These are phyloP conservation scores for Lodderomyces theae DNA, from an alignment of 1,139 yeast species.

Conservation along the genomic window DNA sequence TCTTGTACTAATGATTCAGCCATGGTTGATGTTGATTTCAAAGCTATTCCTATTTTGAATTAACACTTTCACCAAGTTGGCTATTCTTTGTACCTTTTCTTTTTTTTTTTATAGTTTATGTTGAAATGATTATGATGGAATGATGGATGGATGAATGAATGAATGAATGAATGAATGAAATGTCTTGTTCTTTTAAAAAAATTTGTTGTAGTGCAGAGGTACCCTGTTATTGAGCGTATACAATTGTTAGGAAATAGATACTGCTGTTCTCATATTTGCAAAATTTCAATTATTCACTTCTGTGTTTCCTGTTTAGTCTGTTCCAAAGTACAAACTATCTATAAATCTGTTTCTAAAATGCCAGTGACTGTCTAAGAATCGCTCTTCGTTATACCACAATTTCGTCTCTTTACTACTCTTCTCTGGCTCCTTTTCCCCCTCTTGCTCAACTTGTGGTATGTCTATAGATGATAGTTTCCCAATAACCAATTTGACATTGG, in stretches of 20 bases:
- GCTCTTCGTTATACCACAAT: slow-evolving; percentile 32
- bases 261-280: too few relatives aligned
- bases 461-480: slow-evolving; percentile 58
- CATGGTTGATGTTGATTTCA: slow-evolving; percentile 57
- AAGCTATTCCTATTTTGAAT: slow-evolving; percentile 36
- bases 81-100: too few relatives aligned
- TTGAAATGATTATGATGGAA: too few relatives aligned
- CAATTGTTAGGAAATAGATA: too few relatives aligned
- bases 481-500: slow-evolving; percentile 61
- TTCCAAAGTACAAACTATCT: slow-evolving; percentile 79
- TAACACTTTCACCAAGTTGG: too few relatives aligned
- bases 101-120: background rate
- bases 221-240: too few relatives aligned
- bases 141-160: too few relatives aligned
- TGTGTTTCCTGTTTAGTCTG: slow-evolving; percentile 28
- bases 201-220: too few relatives aligned
- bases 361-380: slow-evolving; percentile 48
- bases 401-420: slow-evolving; percentile 36
- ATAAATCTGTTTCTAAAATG: slow-evolving; percentile 70
- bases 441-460: slow-evolving; percentile 9
- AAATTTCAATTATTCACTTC: too few relatives aligned
- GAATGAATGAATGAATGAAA: too few relatives aligned
- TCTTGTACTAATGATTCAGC: slow-evolving; percentile 61
- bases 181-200: too few relatives aligned
- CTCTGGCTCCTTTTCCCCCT: slow-evolving; percentile 23